Conservation (phyloP, 2,329 filamentous ascomycete species). For the Verticillium longisporum region DNA sequence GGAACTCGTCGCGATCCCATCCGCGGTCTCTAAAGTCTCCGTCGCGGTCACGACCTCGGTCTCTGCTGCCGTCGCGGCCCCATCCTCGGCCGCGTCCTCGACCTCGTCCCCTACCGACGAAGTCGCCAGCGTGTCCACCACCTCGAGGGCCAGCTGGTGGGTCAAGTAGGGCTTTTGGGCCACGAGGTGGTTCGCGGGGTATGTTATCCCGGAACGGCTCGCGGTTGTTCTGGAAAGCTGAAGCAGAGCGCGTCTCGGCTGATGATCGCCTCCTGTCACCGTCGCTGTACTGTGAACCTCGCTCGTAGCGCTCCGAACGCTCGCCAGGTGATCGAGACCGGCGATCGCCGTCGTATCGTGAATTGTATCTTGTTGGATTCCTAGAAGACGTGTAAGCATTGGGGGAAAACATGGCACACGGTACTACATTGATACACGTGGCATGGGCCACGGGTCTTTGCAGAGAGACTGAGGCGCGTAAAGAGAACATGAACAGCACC, state of each 20-base stretch:
- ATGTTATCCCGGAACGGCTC: slow-evolving; percentile 40
- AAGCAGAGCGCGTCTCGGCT: slow-evolving; percentile 45
- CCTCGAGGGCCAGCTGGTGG: slow-evolving; percentile 61
- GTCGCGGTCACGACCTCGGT: slow-evolving; percentile 53
- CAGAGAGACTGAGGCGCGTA: background rate
- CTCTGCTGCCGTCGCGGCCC: slow-evolving; percentile 54
- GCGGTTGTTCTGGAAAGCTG: slow-evolving; percentile 55
- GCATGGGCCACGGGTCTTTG: background rate
- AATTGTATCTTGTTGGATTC: slow-evolving; percentile 44
- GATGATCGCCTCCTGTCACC: slow-evolving; percentile 65
- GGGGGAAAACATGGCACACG: background rate
- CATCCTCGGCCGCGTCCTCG: slow-evolving; percentile 52
- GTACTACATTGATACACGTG: background rate
- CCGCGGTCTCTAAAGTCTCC: slow-evolving; percentile 48
- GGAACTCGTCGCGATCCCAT: slow-evolving; percentile 9
- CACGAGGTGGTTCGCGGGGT: slow-evolving; percentile 67
- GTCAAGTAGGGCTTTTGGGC: slow-evolving; percentile 73
- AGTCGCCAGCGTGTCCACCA: slow-evolving; percentile 59
- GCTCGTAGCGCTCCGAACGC: slow-evolving; percentile 60
- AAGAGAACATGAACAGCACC: background rate
- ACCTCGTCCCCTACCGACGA: slow-evolving; percentile 43
- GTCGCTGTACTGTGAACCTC: slow-evolving; percentile 49
- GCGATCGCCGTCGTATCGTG: slow-evolving; percentile 57
- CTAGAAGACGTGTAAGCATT: slow-evolving; percentile 22
- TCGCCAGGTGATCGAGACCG: slow-evolving; percentile 61